Evolutionary conservation across 1,284 basidiomycete genomes (phyloP).

Genomic region (Microbotryum silenes-acaulis): DNA sequence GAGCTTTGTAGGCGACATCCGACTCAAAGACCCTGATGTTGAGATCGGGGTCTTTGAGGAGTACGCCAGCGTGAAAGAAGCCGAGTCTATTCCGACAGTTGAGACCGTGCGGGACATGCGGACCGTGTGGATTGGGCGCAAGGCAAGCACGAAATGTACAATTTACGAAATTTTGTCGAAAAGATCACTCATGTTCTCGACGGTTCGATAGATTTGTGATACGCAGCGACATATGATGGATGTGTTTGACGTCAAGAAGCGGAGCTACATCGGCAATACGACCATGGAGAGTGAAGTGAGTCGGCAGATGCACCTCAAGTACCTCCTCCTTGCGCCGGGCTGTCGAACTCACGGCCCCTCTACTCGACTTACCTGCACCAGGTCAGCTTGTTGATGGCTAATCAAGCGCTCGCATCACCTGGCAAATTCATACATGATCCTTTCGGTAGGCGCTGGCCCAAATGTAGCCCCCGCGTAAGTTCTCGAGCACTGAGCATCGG

Average conservation of each 20-base stretch:
- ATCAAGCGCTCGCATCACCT: conserved; percentile 79
- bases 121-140: conserved; percentile 25
- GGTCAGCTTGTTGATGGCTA: conserved; percentile 89
- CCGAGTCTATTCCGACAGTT: background rate
- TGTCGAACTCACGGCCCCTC: background rate
- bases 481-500: too few species aligned
- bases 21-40: conserved; percentile 73
- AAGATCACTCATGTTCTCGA: background rate
- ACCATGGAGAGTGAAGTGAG: conserved; percentile 68
- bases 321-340: too few species aligned
- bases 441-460: conserved; percentile 49
- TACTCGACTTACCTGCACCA: conserved; percentile 44
- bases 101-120: conserved; percentile 16
- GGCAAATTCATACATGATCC: conserved; percentile 93
- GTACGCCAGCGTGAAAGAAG: conserved; percentile 50
- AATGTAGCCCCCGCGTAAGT: too few species aligned
- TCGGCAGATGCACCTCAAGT: conserved; percentile 22
- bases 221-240: conserved; percentile 39
- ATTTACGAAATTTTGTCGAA: too few species aligned
- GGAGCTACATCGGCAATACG: conserved; percentile 88
- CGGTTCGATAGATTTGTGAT: conserved; percentile 30
- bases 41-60: conserved; percentile 80
- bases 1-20: conserved; percentile 70
- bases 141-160: background rate
- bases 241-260: conserved; percentile 67